Evolutionary conservation across 257 asterid species (phyloP).

Genomic region (Cynanchum wilfordii): DNA sequence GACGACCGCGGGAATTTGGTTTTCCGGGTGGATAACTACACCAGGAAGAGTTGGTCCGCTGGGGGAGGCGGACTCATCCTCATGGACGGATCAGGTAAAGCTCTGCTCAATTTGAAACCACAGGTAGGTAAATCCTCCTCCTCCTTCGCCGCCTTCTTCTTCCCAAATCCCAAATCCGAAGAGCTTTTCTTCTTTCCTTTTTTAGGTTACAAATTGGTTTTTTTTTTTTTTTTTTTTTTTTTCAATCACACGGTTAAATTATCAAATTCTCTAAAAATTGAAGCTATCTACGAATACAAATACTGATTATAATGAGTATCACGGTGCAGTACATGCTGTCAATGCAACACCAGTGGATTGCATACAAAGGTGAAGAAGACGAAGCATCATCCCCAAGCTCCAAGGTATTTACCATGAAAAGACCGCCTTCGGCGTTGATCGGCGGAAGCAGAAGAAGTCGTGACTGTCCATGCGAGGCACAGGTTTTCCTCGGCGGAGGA

Average conservation of each 20-base stretch:
- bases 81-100: conserved; percentile 35
- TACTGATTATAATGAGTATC: too few species aligned
- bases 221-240: too few species aligned
- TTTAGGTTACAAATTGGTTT: too few species aligned
- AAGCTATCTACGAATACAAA: too few species aligned
- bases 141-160: too few species aligned
- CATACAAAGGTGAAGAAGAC: conserved; percentile 26
- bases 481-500: conserved; percentile 16
- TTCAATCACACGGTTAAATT: neutral
- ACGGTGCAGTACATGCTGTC: neutral
- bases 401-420: conserved; percentile 29
- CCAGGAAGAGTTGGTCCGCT: conserved; percentile 22
- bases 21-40: conserved; percentile 37
- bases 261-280: too few species aligned
- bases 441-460: neutral
- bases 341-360: conserved; percentile 35
- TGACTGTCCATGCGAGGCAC: conserved; percentile 24
- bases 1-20: conserved; percentile 25
- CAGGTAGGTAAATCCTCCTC: conserved; percentile 22
- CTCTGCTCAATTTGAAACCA: conserved; percentile 33
- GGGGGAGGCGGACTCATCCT: conserved; percentile 28
- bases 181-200: too few species aligned
- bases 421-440: conserved; percentile 13
- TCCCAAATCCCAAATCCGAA: too few species aligned
- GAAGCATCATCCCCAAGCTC: neutral